Base-by-base conservation (phyloP, 306 rosid species). In the Benincasa hispida region DNA sequence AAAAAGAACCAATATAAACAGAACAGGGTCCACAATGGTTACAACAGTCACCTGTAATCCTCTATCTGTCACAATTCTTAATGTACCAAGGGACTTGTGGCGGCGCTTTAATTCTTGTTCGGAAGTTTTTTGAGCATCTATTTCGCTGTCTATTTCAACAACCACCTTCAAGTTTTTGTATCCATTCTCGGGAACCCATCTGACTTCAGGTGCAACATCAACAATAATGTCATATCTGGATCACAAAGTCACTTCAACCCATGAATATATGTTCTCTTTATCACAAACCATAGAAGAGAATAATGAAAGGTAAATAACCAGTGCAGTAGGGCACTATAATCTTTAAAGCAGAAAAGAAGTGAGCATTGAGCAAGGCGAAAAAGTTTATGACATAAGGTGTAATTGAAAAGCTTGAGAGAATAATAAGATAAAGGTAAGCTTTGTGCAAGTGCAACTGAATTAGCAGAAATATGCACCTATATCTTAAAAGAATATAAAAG, bases 181-280 rank as follows among this genome's bases (percentile, higher is more conserved):
- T 69, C 89, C 96, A 22, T 90, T 76, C 48, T 91, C 96, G 34
- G 88, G 86, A 79, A 80, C 73, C 98, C 98, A 93, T 86, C 88
- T 91, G 76, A 93, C 83, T 85, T 88, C 91, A 47, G 97, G 98
- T 54, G 84, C 90, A 79, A 93, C 87, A 84, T 93, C 98, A 81
- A 87, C 97, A 75, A 87, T 72, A 82, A 94, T 88, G 55, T 94
- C 97, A 65, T 91, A 93, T 70, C 98, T 93, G 87, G 74, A 86
- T 57, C 78, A 79, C 75, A 87, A 81, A 81, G 82, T 73, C 42
- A 83, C 73, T 85, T 35, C 47, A 78, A 42, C 78, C 78, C 78
- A 66, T 68, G 59, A 27, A 57, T 77, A 48, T 5, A 78, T 42
- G 62, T 53, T 42, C 27, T 83, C 62, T 32, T 65, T 27, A 72